These are phyloP conservation scores for Phytophthora sansomeana DNA, from an alignment of 352 stramenopile genomes.

Conservation along the genomic window DNA sequence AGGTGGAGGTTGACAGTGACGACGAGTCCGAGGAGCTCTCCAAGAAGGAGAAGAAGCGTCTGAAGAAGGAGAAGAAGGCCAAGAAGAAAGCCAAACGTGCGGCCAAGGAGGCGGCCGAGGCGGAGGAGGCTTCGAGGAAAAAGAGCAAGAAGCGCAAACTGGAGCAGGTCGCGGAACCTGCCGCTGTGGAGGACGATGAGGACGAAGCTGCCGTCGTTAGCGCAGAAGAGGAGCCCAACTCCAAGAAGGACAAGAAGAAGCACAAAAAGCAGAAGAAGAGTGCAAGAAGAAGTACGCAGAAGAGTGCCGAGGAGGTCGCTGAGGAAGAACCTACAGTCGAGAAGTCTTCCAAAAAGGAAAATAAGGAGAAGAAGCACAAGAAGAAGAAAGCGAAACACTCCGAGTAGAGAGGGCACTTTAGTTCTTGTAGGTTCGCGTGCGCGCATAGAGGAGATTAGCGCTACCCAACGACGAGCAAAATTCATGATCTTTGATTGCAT, in stretches of 20 bases:
- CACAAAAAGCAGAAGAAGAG: conserved; percentile 53
- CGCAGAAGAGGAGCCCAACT: conserved; percentile 30
- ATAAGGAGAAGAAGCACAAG: conserved; percentile 59
- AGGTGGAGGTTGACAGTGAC: conserved; percentile 24
- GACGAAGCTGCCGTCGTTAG: conserved; percentile 31
- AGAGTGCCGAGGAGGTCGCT: conserved; percentile 1
- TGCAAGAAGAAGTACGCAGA: no score
- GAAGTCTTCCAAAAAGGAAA: conserved; percentile 37
- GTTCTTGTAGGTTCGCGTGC: conserved; percentile 1
- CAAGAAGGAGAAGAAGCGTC: conserved; percentile 50
- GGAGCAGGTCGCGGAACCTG: conserved; percentile 40
- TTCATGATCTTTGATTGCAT: conserved; percentile 31
- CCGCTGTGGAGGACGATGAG: conserved; percentile 39
- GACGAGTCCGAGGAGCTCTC: conserved; percentile 28
- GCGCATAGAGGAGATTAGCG: conserved; percentile 19
- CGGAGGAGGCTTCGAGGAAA: conserved; percentile 35
- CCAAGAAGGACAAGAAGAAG: conserved; percentile 52
- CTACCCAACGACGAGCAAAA: conserved; percentile 11
- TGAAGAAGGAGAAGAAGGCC: conserved; percentile 54
- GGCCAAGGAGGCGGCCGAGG: conserved; percentile 24
- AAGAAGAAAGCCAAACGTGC: conserved; percentile 47
- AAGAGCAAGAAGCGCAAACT: conserved; percentile 55
- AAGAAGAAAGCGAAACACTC: conserved; percentile 52
- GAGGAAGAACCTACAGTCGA: conserved; percentile 9
- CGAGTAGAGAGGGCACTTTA: conserved; percentile 21